phyloP scores from a whole-genome alignment of 176 grass and related monocot genomes.

The Elymus sibiricus region DNA sequence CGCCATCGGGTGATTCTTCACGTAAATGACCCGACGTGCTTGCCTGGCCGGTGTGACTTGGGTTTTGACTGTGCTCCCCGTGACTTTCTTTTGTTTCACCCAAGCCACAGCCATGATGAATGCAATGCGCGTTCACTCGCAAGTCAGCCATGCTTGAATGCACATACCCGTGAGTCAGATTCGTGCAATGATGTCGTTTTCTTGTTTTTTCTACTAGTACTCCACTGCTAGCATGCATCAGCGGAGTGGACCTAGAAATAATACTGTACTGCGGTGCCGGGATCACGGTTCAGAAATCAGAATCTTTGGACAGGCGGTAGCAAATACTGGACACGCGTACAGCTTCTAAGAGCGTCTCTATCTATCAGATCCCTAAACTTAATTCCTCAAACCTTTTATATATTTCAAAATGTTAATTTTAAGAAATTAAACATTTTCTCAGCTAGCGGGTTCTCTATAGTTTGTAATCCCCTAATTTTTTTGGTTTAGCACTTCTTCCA shows the following conservation, averaged over 20 bases:
- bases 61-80: background rate
- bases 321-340: too few relatives aligned
- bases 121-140: background rate
- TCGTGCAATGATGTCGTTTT: conserved; percentile 1
- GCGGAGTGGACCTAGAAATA: background rate
- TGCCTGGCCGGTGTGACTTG: background rate
- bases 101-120: background rate
- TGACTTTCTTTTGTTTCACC: background rate
- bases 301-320: background rate
- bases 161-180: background rate
- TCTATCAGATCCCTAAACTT: too few relatives aligned
- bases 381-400: too few relatives aligned
- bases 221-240: background rate
- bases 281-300: background rate
- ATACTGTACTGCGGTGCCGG: background rate
- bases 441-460: too few relatives aligned
- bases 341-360: too few relatives aligned
- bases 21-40: background rate
- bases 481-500: too few relatives aligned
- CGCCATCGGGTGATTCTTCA: background rate
- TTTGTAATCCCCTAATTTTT: too few relatives aligned
- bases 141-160: conserved; percentile 12
- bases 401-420: too few relatives aligned
- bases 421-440: too few relatives aligned
- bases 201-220: background rate